phyloP scores from a whole-genome alignment of 2,329 filamentous ascomycete species.

The Ophiostoma novo-ulmi region DNA sequence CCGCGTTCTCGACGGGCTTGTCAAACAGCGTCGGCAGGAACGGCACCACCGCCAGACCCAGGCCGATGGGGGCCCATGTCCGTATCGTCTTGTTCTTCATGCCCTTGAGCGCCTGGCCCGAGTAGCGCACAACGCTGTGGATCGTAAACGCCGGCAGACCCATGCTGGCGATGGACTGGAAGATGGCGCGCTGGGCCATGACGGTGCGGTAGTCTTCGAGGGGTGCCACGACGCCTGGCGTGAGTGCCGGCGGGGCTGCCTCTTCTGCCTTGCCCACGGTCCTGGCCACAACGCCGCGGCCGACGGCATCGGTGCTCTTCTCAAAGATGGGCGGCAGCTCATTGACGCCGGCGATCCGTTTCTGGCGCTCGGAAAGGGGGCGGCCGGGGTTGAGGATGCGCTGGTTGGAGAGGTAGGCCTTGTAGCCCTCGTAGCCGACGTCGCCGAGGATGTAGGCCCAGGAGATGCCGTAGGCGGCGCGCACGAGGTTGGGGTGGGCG shows the following conservation, averaged over 20 bases:
- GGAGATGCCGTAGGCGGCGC: constrained; percentile 79
- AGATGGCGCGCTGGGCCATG: constrained; percentile 84
- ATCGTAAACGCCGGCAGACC: constrained; percentile 90
- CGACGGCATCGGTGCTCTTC: constrained; percentile 4
- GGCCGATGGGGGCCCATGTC: constrained; percentile 86
- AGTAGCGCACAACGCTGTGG: constrained; percentile 86
- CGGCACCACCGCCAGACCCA: constrained; percentile 72
- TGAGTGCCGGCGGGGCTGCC: background rate
- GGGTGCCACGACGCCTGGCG: constrained; percentile 52
- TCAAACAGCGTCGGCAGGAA: constrained; percentile 83
- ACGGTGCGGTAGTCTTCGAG: constrained; percentile 88
- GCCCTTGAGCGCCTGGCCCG: constrained; percentile 77
- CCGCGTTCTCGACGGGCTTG: constrained; percentile 83
- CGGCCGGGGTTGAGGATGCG: constrained; percentile 63
- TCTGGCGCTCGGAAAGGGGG: constrained; percentile 47
- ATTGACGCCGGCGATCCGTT: constrained; percentile 44
- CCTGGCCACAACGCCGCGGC: background rate
- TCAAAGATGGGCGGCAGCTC: background rate
- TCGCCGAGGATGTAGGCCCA: constrained; percentile 92
- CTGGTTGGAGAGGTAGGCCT: constrained; percentile 86
- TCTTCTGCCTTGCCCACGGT: background rate
- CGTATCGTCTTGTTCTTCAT: constrained; percentile 68
- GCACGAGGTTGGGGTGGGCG: constrained; percentile 77
- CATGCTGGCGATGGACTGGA: constrained; percentile 90
- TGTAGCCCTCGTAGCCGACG: constrained; percentile 89